Evolutionary conservation across 176 grass and related monocot species (phyloP), one percentile per base, ranked within the genome.

Genomic region (Juncus inflexus): DNA sequence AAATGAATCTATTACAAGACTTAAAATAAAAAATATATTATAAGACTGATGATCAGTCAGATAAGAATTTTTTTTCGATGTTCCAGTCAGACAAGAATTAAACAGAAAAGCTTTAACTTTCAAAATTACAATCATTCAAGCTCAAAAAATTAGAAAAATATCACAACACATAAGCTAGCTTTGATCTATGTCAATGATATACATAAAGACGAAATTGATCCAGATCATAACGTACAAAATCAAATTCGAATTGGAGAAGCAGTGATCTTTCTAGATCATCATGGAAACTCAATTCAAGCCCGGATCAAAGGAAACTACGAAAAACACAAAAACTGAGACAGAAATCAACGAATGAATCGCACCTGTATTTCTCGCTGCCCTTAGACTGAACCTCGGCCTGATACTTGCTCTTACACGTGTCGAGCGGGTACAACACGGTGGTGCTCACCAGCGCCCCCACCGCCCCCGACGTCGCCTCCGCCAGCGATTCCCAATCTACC

Each of bases 371-470:
- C 63, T 77, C 74, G 4, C 19, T 52, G 42, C 85, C 94, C 1
- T 80, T 56, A 4, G 94, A 75, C 57, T 76, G 80, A 36, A 99
- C 77, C 75, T 99, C 94, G 41, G 94, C 94, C 83, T 99, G 94
- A 79, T 86, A 90, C 77, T 84, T 99, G 50, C 85, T 84, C 80
- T 99, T 99, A 81, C 94, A 99, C 78, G 85, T 99, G 76, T 99
- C 94, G 65, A 99, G 89, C 36, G 94, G 94, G 76, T 99, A 99
- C 15, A 99, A 71, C 35, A 73, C 83, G 77, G 83, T 90, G 78
- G 89, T 99, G 80, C 94, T 99, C 70, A 90, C 85, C 67, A 99
- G 80, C 62, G 94, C 69, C 55, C 94, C 94, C 40, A 99, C 73
- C 4, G 94, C 94, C 37, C 94, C 94, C 35, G 94, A 99, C 57